Conservation (phyloP, 805 yeast species). For the Nakazawaea peltata region DNA sequence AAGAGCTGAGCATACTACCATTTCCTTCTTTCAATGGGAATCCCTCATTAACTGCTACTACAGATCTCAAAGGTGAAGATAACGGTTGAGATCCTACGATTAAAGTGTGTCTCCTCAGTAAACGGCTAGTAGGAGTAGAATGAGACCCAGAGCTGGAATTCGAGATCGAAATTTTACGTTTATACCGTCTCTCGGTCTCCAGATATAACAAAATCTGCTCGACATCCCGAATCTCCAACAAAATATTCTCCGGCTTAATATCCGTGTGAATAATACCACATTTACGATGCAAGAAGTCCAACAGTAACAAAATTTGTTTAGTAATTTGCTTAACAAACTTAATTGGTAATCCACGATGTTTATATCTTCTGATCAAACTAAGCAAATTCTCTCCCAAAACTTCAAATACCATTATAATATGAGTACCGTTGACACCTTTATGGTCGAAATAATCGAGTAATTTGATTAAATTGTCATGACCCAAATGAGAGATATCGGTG, state of each 20-base stretch:
- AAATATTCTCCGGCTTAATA: conserved; percentile 66
- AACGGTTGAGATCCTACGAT: conserved; percentile 90
- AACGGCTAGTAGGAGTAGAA: conserved; percentile 19
- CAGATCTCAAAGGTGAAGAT: conserved; percentile 77
- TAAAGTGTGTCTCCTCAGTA: conserved; percentile 64
- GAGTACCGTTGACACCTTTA: conserved; percentile 85
- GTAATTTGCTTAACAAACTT: conserved; percentile 46
- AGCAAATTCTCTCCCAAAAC: conserved; percentile 90
- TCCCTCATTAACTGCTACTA: conserved; percentile 22
- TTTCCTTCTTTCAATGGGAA: conserved; percentile 10
- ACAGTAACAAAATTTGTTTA: conserved; percentile 44
- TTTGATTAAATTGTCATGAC: conserved; percentile 73
- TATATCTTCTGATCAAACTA: conserved; percentile 72
- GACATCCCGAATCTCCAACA: conserved; percentile 46
- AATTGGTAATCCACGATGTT: conserved; percentile 40
- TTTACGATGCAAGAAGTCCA: conserved; percentile 49
- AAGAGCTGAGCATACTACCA: conserved; percentile 22
- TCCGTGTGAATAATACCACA: conserved; percentile 72
- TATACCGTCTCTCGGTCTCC: conserved; percentile 25
- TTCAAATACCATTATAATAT: conserved; percentile 95
- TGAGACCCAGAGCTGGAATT: background rate
- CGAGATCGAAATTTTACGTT: conserved; percentile 8
- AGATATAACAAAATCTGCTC: conserved; percentile 38
- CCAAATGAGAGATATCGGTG: conserved; percentile 62
- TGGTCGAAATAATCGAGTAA: conserved; percentile 81